Evolutionary conservation across 768 basidiomycete genomes (phyloP).

Genomic region (Suillus decipiens): DNA sequence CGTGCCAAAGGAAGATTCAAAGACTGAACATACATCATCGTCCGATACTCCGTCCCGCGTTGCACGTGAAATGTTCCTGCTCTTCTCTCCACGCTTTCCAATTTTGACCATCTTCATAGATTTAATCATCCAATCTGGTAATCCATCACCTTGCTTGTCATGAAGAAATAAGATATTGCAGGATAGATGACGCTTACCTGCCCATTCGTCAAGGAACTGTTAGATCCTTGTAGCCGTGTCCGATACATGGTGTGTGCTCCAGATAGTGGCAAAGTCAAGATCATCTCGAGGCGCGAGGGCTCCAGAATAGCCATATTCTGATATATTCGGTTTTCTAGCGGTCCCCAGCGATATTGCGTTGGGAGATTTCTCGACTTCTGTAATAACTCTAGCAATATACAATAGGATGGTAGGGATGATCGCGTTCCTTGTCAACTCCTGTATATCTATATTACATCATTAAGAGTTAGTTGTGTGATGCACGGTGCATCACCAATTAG

Average conservation of each 20-base stretch:
- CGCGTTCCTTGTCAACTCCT: conserved; percentile 2
- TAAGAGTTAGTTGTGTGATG: not conserved
- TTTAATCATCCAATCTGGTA: not conserved
- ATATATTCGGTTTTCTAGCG: conserved; percentile 12
- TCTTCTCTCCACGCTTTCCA: not conserved
- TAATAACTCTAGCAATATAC: conserved; percentile 25
- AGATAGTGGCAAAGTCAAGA: conserved; percentile 19
- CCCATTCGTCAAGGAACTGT: conserved; percentile 27
- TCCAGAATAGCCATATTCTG: conserved; percentile 12
- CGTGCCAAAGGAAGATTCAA: too few species aligned
- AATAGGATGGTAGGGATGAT: conserved; percentile 21
- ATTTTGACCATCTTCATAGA: not conserved
- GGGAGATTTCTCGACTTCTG: conserved; percentile 16
- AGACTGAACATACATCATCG: too few species aligned
- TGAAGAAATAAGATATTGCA: too few species aligned
- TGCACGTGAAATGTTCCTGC: not conserved
- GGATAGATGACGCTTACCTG: conserved; percentile 18
- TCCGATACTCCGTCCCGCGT: not conserved
- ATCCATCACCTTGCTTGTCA: too few species aligned
- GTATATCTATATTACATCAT: not conserved
- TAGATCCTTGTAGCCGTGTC: conserved; percentile 20
- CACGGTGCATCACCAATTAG: not conserved
- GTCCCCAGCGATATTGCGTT: conserved; percentile 18
- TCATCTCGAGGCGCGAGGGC: conserved; percentile 17
- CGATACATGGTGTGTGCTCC: conserved; percentile 26